Conservation (phyloP, 148 eudicot genomes). For the Drosera capensis region DNA sequence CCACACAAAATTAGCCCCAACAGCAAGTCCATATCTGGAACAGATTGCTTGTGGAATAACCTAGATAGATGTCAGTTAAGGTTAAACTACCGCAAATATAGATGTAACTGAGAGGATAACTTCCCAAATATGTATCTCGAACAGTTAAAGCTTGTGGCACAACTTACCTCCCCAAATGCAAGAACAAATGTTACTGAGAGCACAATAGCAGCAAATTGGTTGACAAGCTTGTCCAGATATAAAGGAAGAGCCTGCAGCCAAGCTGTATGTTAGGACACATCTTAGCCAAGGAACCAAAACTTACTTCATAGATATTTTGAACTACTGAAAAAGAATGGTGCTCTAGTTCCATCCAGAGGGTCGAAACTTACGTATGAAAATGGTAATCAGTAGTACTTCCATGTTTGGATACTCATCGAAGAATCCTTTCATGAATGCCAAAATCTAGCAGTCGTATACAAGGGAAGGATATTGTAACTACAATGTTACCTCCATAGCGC, state of each 20-base stretch:
- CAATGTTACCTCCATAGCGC: slow-evolving; percentile 86
- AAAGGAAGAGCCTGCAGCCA: slow-evolving; percentile 44
- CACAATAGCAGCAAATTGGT: slow-evolving; percentile 39
- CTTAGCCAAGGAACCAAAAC: too few relatives aligned
- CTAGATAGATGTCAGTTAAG: slow-evolving; percentile 20
- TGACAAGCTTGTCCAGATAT: slow-evolving; percentile 26
- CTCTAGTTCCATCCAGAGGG: too few relatives aligned
- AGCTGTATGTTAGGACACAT: too few relatives aligned
- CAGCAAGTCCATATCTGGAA: slow-evolving; percentile 78
- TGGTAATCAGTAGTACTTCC: too few relatives aligned
- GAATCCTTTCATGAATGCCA: too few relatives aligned
- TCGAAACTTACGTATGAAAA: too few relatives aligned
- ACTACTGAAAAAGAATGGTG: too few relatives aligned
- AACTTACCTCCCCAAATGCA: slow-evolving; percentile 84
- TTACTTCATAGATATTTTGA: too few relatives aligned
- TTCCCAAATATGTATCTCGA: too few relatives aligned
- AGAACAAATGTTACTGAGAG: slow-evolving; percentile 90
- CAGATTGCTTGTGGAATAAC: slow-evolving; percentile 89
- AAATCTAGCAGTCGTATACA: too few relatives aligned
- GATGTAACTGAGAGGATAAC: slow-evolving; percentile 30
- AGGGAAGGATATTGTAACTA: too few relatives aligned
- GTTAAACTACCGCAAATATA: background rate
- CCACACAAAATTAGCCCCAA: slow-evolving; percentile 83
- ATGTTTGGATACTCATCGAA: too few relatives aligned
- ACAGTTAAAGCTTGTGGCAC: background rate